Base-by-base conservation (phyloP, 73 alveolate genomes). In the Blepharisma japonicum region DNA sequence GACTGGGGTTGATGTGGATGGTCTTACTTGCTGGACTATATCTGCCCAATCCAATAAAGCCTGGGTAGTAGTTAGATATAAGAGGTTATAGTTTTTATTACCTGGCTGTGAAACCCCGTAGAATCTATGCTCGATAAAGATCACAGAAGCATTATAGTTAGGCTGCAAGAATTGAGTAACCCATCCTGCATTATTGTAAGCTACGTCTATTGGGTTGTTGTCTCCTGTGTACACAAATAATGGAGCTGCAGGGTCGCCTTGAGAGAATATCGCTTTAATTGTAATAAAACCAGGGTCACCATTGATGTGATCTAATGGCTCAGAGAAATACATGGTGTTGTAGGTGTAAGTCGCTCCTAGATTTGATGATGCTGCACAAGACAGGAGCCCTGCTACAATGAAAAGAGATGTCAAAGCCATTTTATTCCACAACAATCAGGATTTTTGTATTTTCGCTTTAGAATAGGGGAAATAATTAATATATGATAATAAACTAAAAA, bases 51-150 rank as follows among this genome's bases (percentile, higher is more conserved):
- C 95, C 9, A 74, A 86, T 18, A 84, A 79, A 2, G 87, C 95
- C 67, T 88, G 83, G 38, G 82, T 81, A n/a, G 78, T 79, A 46
- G 87, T 81, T 18, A 88, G 78, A 50, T 79, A 88, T 32, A 32
- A 32, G 42, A 32, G 42, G 55, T 72, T 74, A 55, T 83, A 74
- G 55, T 77, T 80, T 9, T 85, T 68, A 21, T 55, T 78, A 51
- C 68, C 66, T 7, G 95, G 95, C 80, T 77, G 81, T 32, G 89
- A 81, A 27, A 54, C 78, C 67, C 95, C 95, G 61, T 78, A 89
- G 89, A 55, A 89, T 86, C 95, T 85, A 61, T 89, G 95, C 56
- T 89, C 95, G 6, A 86, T 55, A 23, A 86, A 81, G n/a, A 86
- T 49, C 14, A 89, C 85, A 78, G 84, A 66, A 25, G 91, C 92